These are phyloP conservation scores for Pisolithus marmoratus DNA, from an alignment of 768 basidiomycete genomes.

Conservation along the genomic window DNA sequence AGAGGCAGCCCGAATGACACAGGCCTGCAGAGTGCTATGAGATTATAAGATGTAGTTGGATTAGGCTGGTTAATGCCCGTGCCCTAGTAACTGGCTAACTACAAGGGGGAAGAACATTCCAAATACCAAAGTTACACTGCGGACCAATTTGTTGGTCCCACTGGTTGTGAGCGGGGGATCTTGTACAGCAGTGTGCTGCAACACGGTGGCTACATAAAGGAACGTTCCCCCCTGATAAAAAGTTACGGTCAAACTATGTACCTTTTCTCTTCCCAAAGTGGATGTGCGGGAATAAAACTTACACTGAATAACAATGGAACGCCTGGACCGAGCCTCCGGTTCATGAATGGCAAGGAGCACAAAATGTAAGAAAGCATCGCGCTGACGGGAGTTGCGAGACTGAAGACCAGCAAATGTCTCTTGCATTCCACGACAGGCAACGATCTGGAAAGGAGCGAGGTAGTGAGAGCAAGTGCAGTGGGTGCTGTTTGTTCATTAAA, in stretches of 20 bases:
- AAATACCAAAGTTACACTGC: slow-evolving; percentile 48
- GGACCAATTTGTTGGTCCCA: slow-evolving; percentile 39
- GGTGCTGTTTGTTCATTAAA: slow-evolving; percentile 51
- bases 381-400: slow-evolving; percentile 76
- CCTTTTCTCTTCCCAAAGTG: neutral
- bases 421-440: slow-evolving; percentile 64
- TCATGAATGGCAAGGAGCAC: slow-evolving; percentile 43
- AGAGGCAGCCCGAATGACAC: too few relatives aligned
- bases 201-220: slow-evolving; percentile 87
- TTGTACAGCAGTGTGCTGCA: slow-evolving; percentile 62
- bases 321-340: slow-evolving; percentile 56
- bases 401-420: slow-evolving; percentile 72
- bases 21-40: too few relatives aligned
- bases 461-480: slow-evolving; percentile 83
- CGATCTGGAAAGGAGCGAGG: slow-evolving; percentile 74
- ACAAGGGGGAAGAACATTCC: slow-evolving; percentile 73
- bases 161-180: slow-evolving; percentile 23
- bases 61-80: slow-evolving; percentile 38
- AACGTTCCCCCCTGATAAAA: slow-evolving; percentile 78
- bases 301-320: slow-evolving; percentile 82
- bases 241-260: neutral
- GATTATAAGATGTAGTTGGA: too few relatives aligned
- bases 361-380: slow-evolving; percentile 72
- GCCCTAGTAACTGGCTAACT: slow-evolving; percentile 55
- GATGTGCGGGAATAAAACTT: slow-evolving; percentile 19